Evolutionary conservation across 306 rosid genomes (phyloP), one percentile per base, ranked within the genome.

Genomic region (Aeschynomene evenia): DNA sequence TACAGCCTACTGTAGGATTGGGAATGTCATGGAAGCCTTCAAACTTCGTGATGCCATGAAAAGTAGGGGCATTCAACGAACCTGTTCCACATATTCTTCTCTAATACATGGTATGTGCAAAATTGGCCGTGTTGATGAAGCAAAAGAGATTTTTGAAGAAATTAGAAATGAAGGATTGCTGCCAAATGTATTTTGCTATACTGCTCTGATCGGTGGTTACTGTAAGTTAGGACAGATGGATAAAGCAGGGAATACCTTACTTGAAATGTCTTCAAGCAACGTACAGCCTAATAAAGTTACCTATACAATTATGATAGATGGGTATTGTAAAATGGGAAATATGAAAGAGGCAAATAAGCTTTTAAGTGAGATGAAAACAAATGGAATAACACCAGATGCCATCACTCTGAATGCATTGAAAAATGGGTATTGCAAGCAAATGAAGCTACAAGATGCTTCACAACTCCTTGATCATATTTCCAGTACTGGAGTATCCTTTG

Each of bases 151-250:
- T 70, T 78, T 88, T 48, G 82, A 73, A 70, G 86, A 84, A 72
- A 88, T 88, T 82, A 86, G 86, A 78, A 68, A 56, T 58, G 89
- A 86, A 48, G 85, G 83, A 40, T 73, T 85, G 74, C 65, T 80
- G 71, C 95, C 95, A 15, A 71, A 86, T 73, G 82, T 84, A 9
- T 71, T 81, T 71, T 86, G 89, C 66, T 88, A 86, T 71, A 89
- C 96, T 45, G 91, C 93, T 77, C 76, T 87, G 53, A 81, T 89
- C 71, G 81, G 81, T 48, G 96, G 93, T 81, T 87, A 87, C 76
- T 85, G 89, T 61, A 85, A 81, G 77, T 72, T 83, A 60, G 92
- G 91, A 55, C 86, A 82, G 81, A 88, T 88, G 95, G 87, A 78
- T 61, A 65, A 65, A 54, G 86, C 31, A 14, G 24, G 28, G 34